Conservation (phyloP, 371 early-diverging fungal genomes). For the Mortierella sp. region DNA sequence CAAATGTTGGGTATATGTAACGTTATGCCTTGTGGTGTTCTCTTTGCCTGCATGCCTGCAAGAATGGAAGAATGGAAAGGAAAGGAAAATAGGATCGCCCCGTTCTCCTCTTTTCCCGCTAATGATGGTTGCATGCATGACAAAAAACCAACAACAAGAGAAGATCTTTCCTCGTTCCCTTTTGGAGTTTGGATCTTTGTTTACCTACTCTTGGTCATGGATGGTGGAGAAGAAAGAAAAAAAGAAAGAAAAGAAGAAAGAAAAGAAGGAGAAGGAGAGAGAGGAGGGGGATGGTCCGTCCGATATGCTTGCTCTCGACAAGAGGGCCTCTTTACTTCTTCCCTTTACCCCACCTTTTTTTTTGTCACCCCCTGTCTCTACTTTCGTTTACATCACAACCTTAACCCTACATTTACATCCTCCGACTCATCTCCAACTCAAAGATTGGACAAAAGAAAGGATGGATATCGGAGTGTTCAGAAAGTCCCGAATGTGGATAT, state of each 20-base stretch:
- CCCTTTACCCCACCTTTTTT: background rate
- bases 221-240: background rate
- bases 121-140: background rate
- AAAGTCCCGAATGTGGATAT: background rate
- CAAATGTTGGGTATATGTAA: constrained; percentile 1
- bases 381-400: background rate
- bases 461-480: background rate
- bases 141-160: background rate
- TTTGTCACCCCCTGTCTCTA: background rate
- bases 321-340: background rate
- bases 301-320: background rate
- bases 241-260: background rate
- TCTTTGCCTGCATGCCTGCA: background rate
- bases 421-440: too few relatives aligned
- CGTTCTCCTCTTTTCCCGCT: background rate
- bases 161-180: constrained; percentile 9
- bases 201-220: background rate
- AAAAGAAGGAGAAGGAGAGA: background rate
- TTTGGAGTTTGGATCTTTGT: background rate
- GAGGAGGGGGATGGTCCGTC: background rate
- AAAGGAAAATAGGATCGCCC: background rate
- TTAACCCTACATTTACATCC: background rate
- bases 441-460: background rate
- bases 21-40: background rate
- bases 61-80: background rate